Base-by-base conservation (phyloP, 2,329 filamentous ascomycete species). In the Penicillium sp. region DNA sequence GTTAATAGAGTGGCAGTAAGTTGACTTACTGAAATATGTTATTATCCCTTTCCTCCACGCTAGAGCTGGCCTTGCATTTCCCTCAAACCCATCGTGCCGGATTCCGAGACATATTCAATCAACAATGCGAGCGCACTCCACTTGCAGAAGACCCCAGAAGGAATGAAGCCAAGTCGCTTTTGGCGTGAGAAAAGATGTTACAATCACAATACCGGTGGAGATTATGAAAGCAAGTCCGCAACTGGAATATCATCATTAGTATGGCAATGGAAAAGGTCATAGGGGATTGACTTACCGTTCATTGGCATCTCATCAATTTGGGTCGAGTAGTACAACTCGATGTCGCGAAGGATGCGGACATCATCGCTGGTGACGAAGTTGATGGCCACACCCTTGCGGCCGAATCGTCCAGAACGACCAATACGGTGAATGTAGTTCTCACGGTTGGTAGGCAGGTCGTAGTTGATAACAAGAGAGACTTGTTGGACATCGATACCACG, bases 231-330 rank as follows among this genome's bases (percentile, higher is more conserved):
- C 27, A 74, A 65, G 62, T 74, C 72, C 50, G 72, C 72, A 55
- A 74, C 72, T 74, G 41, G 9, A 43, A 25, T 19, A 27, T 10
- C 23, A 53, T 8, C 11, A 15, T 33, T 50, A 46, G 41, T 15
- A 25, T 38, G 7, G 16, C 1, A 41, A 27, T 8, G 6, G 34
- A 40, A 31, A 31, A 5, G 9, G 5, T 2, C 1, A 31, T 2
- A 25, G 7, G 1, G 2, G 19, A 82, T 82, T 29, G 84, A 83
- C 68, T 83, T 85, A 72, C 91, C 86, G 79, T 88, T 88, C 94
- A 99, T 97, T 75, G 94, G 94, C 94, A 99, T 99, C 87, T 99
- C 94, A 83, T 99, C 94, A 70, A 99, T 97, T 84, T 99, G 94
- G 79, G 94, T 99, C 87, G 91, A 96, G 89, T 99, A 99, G 87